Evolutionary conservation across 164 flowering plant genomes (phyloP).

Genomic region (Annona squamosa): DNA sequence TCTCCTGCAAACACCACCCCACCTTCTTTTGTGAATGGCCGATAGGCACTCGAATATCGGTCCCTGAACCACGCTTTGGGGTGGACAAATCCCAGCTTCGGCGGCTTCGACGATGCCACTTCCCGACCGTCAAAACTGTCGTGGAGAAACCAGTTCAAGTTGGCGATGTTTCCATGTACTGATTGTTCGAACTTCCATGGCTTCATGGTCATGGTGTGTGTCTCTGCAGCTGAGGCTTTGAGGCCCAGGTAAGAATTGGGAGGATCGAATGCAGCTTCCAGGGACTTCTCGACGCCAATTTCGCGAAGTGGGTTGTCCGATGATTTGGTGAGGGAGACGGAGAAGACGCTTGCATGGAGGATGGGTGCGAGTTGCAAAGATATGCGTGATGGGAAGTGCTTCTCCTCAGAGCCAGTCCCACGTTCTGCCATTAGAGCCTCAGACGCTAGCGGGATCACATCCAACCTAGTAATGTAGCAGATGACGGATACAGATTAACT

Average conservation of each 20-base stretch:
- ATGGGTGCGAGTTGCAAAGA: slow-evolving; percentile 71
- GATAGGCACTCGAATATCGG: slow-evolving; percentile 56
- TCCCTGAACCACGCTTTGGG: slow-evolving; percentile 82
- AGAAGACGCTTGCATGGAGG: slow-evolving; percentile 45
- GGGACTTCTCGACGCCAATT: slow-evolving; percentile 42
- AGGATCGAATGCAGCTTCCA: slow-evolving; percentile 60
- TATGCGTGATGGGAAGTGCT: slow-evolving; percentile 85
- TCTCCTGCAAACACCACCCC: slow-evolving; percentile 89
- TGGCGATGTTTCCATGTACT: slow-evolving; percentile 52
- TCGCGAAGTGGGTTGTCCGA: slow-evolving; percentile 68
- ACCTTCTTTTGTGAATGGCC: slow-evolving; percentile 85
- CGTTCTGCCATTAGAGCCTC: slow-evolving; percentile 47
- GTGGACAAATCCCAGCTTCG: slow-evolving; percentile 42
- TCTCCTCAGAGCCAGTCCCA: slow-evolving; percentile 69
- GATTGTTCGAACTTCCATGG: slow-evolving; percentile 96
- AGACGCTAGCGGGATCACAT: slow-evolving; percentile 48
- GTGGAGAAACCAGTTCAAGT: slow-evolving; percentile 73
- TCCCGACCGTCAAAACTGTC: slow-evolving; percentile 70
- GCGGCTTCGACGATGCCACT: slow-evolving; percentile 68
- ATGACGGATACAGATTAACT: not conserved
- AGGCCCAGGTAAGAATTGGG: slow-evolving; percentile 37
- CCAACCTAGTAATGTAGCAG: slow-evolving; percentile 37
- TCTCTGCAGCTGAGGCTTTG: slow-evolving; percentile 49
- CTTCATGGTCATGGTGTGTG: slow-evolving; percentile 43
- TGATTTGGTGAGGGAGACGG: slow-evolving; percentile 78